phyloP scores from a whole-genome alignment of 2,329 filamentous ascomycete species.

The Endothia cerciana region DNA sequence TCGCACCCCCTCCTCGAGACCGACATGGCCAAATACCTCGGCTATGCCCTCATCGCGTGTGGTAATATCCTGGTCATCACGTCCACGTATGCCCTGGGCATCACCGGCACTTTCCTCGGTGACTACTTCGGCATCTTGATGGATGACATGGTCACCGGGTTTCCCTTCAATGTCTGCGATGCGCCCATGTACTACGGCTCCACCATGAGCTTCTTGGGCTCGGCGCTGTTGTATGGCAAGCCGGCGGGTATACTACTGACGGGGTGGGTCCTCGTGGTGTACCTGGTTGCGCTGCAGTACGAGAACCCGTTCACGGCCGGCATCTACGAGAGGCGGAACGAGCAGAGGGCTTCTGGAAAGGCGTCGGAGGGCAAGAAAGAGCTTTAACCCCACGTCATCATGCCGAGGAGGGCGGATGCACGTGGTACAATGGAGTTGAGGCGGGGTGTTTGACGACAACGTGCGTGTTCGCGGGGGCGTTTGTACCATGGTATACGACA shows the following conservation, averaged over 20 bases:
- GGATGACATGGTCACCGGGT: constrained; percentile 91
- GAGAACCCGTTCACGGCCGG: constrained; percentile 94
- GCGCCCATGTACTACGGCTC: constrained; percentile 97
- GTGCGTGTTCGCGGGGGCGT: neutral
- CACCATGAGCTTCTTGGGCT: constrained; percentile 89
- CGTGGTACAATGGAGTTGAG: neutral
- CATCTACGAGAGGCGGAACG: constrained; percentile 88
- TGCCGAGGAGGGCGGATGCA: neutral
- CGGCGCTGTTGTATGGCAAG: constrained; percentile 82
- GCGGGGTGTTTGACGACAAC: neutral
- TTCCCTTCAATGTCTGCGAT: constrained; percentile 90
- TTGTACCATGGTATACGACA: neutral
- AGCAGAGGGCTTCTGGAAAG: constrained; percentile 47
- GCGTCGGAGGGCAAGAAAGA: constrained; percentile 54
- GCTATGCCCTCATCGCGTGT: constrained; percentile 69
- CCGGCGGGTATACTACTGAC: constrained; percentile 84
- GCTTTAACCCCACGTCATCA: constrained; percentile 41
- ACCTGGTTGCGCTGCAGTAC: constrained; percentile 78
- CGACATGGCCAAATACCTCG: constrained; percentile 62
- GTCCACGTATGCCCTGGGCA: constrained; percentile 88
- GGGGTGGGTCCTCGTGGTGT: constrained; percentile 73
- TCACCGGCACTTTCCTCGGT: constrained; percentile 94
- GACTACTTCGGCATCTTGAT: constrained; percentile 99
- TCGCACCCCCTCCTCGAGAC: constrained; percentile 72
- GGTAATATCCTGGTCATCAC: constrained; percentile 87